phyloP scores from a whole-genome alignment of 1,284 basidiomycete genomes.

The Quambalaria eucalypti region DNA sequence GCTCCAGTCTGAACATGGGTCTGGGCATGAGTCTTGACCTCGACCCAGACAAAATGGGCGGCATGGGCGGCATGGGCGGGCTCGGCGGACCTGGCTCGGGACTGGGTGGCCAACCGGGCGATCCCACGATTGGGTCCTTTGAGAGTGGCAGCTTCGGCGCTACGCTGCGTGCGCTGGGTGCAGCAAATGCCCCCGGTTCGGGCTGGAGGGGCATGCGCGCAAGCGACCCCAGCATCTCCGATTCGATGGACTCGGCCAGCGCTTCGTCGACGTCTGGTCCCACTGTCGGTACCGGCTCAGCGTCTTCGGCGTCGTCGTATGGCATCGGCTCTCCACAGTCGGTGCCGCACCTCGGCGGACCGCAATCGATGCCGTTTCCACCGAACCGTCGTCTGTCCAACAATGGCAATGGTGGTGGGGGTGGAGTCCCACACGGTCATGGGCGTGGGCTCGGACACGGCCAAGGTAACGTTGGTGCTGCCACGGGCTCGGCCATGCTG shows the following conservation, averaged over 20 bases:
- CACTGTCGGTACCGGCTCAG: background rate
- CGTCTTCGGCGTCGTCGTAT: conserved; percentile 9
- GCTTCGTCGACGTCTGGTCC: background rate
- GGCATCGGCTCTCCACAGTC: conserved; percentile 21
- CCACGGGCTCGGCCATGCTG: background rate
- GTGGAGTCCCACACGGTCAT: conserved; percentile 6
- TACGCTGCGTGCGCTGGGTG: background rate
- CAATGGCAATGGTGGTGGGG: background rate
- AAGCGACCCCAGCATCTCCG: background rate
- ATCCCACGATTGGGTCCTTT: background rate
- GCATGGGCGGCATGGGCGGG: background rate
- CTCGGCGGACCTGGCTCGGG: no score
- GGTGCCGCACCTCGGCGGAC: conserved; percentile 28
- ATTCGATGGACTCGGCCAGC: background rate
- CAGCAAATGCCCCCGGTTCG: background rate
- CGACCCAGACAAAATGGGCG: background rate
- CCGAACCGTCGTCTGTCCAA: conserved; percentile 6
- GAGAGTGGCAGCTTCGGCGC: background rate
- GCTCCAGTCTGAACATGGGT: no score
- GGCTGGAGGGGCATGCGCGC: background rate
- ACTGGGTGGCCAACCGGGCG: no score
- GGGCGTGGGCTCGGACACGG: background rate
- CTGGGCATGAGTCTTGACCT: background rate
- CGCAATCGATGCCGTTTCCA: conserved; percentile 34
- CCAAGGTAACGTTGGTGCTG: background rate